phyloP scores from a whole-genome alignment of 306 rosid genomes.

The Trifolium dubium region DNA sequence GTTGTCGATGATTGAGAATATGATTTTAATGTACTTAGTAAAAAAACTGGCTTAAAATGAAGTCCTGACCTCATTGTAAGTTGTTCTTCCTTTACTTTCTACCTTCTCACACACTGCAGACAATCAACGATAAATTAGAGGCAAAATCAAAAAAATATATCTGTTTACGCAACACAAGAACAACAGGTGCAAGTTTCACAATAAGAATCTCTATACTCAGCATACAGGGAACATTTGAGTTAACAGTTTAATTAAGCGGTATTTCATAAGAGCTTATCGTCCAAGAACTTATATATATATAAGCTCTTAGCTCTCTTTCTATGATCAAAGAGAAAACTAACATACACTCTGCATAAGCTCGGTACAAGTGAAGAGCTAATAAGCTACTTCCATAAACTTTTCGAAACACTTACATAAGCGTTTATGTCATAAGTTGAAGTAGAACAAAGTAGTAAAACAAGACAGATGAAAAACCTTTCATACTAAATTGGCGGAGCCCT shows the following conservation, averaged over 20 bases:
- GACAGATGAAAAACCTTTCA: slow-evolving; percentile 74
- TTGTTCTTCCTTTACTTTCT: slow-evolving; percentile 97
- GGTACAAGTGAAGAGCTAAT: neutral
- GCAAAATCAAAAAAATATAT: slow-evolving; percentile 21
- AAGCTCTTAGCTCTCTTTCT: neutral
- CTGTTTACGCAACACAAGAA: neutral
- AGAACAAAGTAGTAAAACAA: slow-evolving; percentile 1
- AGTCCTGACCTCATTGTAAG: slow-evolving; percentile 86
- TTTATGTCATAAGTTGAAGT: neutral
- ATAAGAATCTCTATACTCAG: slow-evolving; percentile 1
- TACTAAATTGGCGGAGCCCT: slow-evolving; percentile 98
- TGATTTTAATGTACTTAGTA: neutral
- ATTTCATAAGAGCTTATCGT: neutral
- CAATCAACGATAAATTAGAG: slow-evolving; percentile 38
- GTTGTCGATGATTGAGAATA: neutral
- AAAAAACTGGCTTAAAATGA: slow-evolving; percentile 35
- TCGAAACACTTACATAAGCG: neutral
- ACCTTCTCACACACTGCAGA: slow-evolving; percentile 93
- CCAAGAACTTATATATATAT: neutral
- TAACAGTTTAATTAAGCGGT: neutral
- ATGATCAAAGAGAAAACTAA: neutral
- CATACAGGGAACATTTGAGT: neutral
- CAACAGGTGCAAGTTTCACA: neutral
- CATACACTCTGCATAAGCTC: neutral
- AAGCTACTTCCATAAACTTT: neutral